Evolutionary conservation across 352 stramenopile species (phyloP), one percentile per base, ranked within the genome.

Genomic region (Phytopythium sindhum): DNA sequence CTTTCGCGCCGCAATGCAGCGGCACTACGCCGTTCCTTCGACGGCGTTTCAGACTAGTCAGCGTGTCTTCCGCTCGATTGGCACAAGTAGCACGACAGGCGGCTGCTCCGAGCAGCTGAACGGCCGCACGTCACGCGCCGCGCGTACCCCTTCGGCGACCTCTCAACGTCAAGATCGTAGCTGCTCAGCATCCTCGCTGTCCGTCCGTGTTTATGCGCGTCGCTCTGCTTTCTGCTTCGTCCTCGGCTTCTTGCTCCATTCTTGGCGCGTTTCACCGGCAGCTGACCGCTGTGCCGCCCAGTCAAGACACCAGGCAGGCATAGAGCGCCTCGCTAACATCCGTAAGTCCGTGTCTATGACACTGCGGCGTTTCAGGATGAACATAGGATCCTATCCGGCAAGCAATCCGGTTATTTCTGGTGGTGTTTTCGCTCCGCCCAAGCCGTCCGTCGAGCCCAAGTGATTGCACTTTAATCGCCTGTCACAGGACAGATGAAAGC

Each of bases 151-250:
- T 8, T n/a, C 39, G 7, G n/a, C 39, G 39, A 45, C 14, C 39
- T 45, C 39, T n/a, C 39, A 39, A 39, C 33, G 33, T 14, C 39
- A 2, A 45, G 39, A 45, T 45, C 33, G 33, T 10, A 10, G 33
- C 33, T 39, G 33, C 33, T 14, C 33, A 4, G 10, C 33, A 14
- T 39, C 33, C 33, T 39, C 33, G 33, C 39, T 15, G 12, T n/a
- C 39, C 39, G 17, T 8, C 39, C 14, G 39, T n/a, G 39, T n/a
- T 45, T n/a, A n/a, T n/a, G n/a, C n/a, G n/a, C n/a, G n/a, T n/a
- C n/a, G n/a, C n/a, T n/a, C n/a, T n/a, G n/a, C n/a, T n/a, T 45
- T 45, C 39, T 45, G 39, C 39, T 45, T 45, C 39, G 39, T 45
- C 39, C 39, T 45, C 39, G 39, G 39, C 17, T 45, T 45, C 39